Percentiles rank a stretch among this genome's conserved stretches.
Evolutionary conservation across 2,329 filamentous ascomycete species (phyloP).

Genomic region (Alternaria panax): DNA sequence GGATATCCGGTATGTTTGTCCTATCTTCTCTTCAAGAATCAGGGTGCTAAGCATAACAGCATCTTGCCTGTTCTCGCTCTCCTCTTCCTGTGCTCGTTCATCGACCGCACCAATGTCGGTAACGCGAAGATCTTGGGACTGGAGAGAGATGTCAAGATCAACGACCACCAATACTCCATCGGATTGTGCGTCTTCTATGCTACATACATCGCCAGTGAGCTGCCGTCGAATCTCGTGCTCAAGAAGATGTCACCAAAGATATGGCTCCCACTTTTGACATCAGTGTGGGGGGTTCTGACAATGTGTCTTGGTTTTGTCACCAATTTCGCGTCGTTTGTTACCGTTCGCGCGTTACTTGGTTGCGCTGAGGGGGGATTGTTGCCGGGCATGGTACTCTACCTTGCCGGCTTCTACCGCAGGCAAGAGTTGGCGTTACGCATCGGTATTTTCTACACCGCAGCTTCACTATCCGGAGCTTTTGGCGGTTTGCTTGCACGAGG

Average conservation of each 20-base stretch:
- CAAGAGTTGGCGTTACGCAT: slow-evolving; percentile 69
- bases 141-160: slow-evolving; percentile 62
- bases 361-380: slow-evolving; percentile 70
- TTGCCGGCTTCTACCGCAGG: slow-evolving; percentile 68
- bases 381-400: slow-evolving; percentile 72
- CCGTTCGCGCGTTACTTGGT: slow-evolving; percentile 68
- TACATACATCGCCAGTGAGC: slow-evolving; percentile 68
- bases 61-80: slow-evolving; percentile 69
- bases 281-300: slow-evolving; percentile 66
- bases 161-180: slow-evolving; percentile 68
- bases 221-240: slow-evolving; percentile 70
- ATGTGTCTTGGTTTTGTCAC: slow-evolving; percentile 65
- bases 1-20: slow-evolving; percentile 55
- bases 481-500: slow-evolving; percentile 69
- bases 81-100: slow-evolving; percentile 70
- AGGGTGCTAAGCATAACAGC: slow-evolving; percentile 44
- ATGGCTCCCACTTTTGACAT: slow-evolving; percentile 66
- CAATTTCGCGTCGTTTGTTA: slow-evolving; percentile 65
- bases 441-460: slow-evolving; percentile 72
- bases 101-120: slow-evolving; percentile 76
- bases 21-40: not conserved
- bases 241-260: slow-evolving; percentile 67
- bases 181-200: slow-evolving; percentile 71
- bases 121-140: slow-evolving; percentile 73
- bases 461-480: slow-evolving; percentile 70